phyloP scores from a whole-genome alignment of 768 basidiomycete species.

The Lentinula boryana region DNA sequence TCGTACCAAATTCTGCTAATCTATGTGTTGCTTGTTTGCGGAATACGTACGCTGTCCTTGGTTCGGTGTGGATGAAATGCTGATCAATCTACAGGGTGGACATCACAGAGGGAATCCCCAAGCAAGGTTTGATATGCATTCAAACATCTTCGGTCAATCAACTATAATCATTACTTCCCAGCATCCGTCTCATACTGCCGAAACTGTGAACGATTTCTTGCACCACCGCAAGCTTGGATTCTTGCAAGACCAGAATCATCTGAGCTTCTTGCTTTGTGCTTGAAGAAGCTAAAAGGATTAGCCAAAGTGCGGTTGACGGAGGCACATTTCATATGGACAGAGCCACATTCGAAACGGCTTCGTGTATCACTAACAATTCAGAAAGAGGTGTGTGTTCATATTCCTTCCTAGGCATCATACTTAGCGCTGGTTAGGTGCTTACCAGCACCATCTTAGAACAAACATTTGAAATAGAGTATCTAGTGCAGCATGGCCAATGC shows the following conservation, averaged over 20 bases:
- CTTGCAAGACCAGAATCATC: conserved; percentile 85
- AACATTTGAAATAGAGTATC: conserved; percentile 93
- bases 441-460: conserved; percentile 95
- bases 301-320: conserved; percentile 96
- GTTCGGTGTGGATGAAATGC: background rate
- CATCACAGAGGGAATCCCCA: conserved; percentile 97
- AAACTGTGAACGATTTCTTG: conserved; percentile 93
- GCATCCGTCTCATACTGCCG: conserved; percentile 90
- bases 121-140: conserved; percentile 53
- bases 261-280: conserved; percentile 88
- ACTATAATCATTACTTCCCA: conserved; percentile 18
- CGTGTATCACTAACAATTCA: conserved; percentile 95
- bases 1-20: conserved; percentile 90
- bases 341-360: conserved; percentile 92
- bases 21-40: conserved; percentile 84
- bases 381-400: conserved; percentile 70
- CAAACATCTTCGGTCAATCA: background rate
- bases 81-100: conserved; percentile 58
- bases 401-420: background rate
- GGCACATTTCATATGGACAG: conserved; percentile 99
- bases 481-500: conserved; percentile 94
- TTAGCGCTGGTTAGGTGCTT: conserved; percentile 55
- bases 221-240: conserved; percentile 85
- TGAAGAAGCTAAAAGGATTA: conserved; percentile 92
- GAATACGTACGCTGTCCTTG: conserved; percentile 57